phyloP scores from a whole-genome alignment of 225 moss, liverwort and hornwort species.

The Physcomitrium patens region DNA sequence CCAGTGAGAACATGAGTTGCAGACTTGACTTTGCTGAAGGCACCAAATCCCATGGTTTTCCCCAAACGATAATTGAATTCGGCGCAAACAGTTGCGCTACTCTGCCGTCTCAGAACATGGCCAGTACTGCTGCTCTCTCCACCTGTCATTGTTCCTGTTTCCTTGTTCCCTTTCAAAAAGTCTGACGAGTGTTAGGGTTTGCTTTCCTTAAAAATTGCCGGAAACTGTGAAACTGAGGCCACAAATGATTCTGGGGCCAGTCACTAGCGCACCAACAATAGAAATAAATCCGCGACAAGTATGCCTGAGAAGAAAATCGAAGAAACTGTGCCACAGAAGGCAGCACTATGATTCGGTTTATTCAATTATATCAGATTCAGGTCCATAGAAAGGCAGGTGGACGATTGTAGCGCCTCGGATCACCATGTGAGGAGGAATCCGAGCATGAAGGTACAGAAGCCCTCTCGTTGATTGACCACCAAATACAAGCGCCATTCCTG shows the following conservation, averaged over 20 bases:
- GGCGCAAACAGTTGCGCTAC: conserved; percentile 50
- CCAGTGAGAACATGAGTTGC: conserved; percentile 63
- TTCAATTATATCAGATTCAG: conserved; percentile 14
- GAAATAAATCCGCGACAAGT: not conserved
- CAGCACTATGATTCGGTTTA: not conserved
- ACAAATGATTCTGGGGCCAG: not conserved
- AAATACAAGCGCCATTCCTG: conserved; percentile 38
- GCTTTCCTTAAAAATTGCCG: not conserved
- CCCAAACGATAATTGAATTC: conserved; percentile 75
- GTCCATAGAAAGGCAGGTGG: not conserved
- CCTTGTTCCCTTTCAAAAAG: conserved; percentile 25
- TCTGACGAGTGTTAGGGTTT: conserved; percentile 23
- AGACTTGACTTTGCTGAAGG: conserved; percentile 77
- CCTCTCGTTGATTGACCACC: conserved; percentile 30
- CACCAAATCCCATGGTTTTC: conserved; percentile 71
- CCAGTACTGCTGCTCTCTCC: conserved; percentile 33
- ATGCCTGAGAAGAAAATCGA: not conserved
- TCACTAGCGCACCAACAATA: conserved; percentile 9
- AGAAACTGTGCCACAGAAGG: conserved; percentile 4
- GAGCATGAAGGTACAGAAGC: conserved; percentile 20
- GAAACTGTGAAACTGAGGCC: not conserved
- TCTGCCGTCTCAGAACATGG: conserved; percentile 25
- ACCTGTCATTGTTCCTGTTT: conserved; percentile 53
- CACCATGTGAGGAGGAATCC: conserved; percentile 16
- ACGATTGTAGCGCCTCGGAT: conserved; percentile 2